phyloP scores from a whole-genome alignment of 108 stramenopile genomes.

The Asterionellopsis glacialis region DNA sequence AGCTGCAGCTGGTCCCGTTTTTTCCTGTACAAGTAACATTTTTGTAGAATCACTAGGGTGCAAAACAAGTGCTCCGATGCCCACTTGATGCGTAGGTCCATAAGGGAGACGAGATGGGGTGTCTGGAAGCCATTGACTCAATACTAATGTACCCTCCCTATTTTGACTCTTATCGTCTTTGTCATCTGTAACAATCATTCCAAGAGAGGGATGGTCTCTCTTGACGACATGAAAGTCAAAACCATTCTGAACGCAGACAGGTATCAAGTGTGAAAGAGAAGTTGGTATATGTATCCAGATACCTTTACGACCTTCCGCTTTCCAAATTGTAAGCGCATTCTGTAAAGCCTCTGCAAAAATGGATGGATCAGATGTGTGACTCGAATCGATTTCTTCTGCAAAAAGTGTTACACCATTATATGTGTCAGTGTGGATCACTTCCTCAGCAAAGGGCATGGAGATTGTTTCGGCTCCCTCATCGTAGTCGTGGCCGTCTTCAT shows the following conservation, averaged over 20 bases:
- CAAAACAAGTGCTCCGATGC: slow-evolving; percentile 70
- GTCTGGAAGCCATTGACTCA: slow-evolving; percentile 71
- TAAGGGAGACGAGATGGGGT: slow-evolving; percentile 44
- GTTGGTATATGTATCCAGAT: slow-evolving; percentile 75
- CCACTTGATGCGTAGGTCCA: slow-evolving; percentile 81
- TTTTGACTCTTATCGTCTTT: slow-evolving; percentile 9
- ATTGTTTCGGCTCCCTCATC: not conserved
- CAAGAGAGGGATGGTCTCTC: not conserved
- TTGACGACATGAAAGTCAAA: slow-evolving; percentile 64
- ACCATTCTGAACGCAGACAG: slow-evolving; percentile 18
- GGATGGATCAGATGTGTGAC: not conserved
- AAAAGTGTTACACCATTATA: slow-evolving; percentile 72
- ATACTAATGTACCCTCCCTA: slow-evolving; percentile 34
- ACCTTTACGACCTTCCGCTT: slow-evolving; percentile 38
- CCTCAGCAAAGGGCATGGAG: not conserved
- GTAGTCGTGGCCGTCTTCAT: not conserved
- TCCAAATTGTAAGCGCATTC: not conserved
- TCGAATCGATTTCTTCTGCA: slow-evolving; percentile 19
- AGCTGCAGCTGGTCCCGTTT: slow-evolving; percentile 65
- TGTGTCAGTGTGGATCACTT: not conserved
- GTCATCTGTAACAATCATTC: not conserved
- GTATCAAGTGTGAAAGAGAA: slow-evolving; percentile 31
- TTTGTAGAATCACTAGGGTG: slow-evolving; percentile 40
- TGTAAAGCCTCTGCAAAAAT: not conserved
- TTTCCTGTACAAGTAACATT: slow-evolving; percentile 77